These are phyloP conservation scores for Leishmania tropica DNA, from an alignment of 208 protist species.

Conservation along the genomic window DNA sequence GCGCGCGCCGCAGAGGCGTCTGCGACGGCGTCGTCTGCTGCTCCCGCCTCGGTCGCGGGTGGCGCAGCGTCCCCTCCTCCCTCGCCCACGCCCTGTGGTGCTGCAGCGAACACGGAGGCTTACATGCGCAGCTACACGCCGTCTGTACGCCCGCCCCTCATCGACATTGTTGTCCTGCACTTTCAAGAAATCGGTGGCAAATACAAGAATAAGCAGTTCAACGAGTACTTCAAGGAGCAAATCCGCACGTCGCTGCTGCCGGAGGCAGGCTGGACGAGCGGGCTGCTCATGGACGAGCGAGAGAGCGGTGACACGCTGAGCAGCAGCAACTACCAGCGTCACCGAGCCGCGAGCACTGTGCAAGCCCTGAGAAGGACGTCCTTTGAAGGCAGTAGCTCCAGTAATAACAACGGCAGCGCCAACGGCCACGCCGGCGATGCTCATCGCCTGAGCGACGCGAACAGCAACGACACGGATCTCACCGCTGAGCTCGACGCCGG, in stretches of 20 bases:
- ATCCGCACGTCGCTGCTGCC: conserved; percentile 48
- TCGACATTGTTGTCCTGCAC: conserved; percentile 86
- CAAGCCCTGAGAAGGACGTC: background rate
- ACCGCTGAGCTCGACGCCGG: conserved; percentile 23
- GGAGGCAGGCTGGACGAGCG: conserved; percentile 77
- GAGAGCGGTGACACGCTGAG: conserved; percentile 14
- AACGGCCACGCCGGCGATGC: background rate
- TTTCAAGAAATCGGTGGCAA: conserved; percentile 88
- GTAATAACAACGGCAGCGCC: background rate
- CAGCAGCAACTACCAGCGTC: conserved; percentile 16
- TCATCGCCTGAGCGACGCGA: conserved; percentile 7
- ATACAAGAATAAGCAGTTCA: conserved; percentile 55
- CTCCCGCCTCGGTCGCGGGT: background rate
- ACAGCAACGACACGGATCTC: conserved; percentile 12
- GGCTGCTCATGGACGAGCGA: conserved; percentile 71
- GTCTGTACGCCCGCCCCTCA: conserved; percentile 38
- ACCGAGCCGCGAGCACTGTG: background rate
- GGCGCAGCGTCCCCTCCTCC: background rate
- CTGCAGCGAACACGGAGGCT: conserved; percentile 8
- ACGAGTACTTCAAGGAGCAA: conserved; percentile 46
- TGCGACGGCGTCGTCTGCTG: background rate
- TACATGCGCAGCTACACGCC: conserved; percentile 26
- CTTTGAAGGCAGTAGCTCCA: background rate
- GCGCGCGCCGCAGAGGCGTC: conserved; percentile 19
- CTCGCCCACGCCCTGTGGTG: background rate